Base-by-base conservation (phyloP, 805 yeast genomes). In the Gaillardinia entomophila region DNA sequence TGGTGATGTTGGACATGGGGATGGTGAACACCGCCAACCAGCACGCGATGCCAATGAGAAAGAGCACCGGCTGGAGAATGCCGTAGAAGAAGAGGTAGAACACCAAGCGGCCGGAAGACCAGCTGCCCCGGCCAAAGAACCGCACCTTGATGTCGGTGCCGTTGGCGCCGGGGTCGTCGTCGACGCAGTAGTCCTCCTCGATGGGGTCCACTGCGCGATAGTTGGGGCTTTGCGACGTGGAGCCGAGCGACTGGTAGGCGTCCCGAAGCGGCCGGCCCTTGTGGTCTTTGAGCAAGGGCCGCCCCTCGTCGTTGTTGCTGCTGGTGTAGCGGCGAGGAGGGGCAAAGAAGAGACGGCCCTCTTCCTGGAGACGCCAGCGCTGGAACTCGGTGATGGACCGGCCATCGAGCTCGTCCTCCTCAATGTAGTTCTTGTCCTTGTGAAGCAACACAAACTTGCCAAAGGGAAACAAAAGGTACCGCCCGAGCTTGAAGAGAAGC, bases 351-450 rank as follows among this genome's bases (percentile, higher is more conserved):
- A 89, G 67, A 22, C 86, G 59, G 2, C 88, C 87, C 42, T 80
- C 83, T 38, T 83, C 82, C 32, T 75, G 74, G 4, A 79, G 70
- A 51, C 94, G 81, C 98, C 98, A 90, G 38, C 80, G 69, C 42
- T 82, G 80, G 51, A 86, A 92, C 55, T 89, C 97, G 13, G 80
- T 77, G 6, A 87, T 66, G 4, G 89, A 74, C 22, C 90, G 73
- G 13, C 97, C 97, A 48, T 85, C 94, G 45, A 88, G 78, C 29
- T 79, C 83, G 55, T 90, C 98, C 57, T 90, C 97, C 27, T 73
- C 71, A 28, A 85, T 60, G 53, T 90, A 92, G 45, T 82, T 80
- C 37, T 83, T 79, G 46, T 87, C 96, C 39, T 77, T 78, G 38
- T 71, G 73, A 40, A 90, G 66, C 36, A 86, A 74, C 3, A 92